Base-by-base conservation (phyloP, 495 filamentous ascomycete species). In the Saxispiralis lemnorum region DNA sequence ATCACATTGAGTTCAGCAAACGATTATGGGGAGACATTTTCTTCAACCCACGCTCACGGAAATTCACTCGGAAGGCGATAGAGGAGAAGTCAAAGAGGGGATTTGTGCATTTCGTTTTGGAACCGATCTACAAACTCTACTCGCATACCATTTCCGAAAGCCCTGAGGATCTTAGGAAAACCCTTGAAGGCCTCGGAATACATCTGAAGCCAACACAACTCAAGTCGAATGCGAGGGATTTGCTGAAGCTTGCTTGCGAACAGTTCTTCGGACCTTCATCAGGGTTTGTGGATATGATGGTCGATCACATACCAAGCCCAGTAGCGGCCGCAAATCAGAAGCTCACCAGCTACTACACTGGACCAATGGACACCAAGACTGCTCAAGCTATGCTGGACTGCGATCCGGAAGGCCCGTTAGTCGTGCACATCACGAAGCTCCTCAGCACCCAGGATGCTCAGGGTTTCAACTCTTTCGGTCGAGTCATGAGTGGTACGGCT, bases 61-160 rank as follows among this genome's bases (percentile, higher is more conserved):
- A 79, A 43, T 97, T 97, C 54, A 89, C 81, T 33, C 73, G 89
- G 43, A 94, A 89, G 55, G 76, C 74, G 24, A 56, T 83, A 17
- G 89, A 97, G 55, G 75, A 86, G 49, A 65, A 72, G 24, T 75
- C 85, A 7, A 88, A 78, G 59, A 70, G 89, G 34, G 78, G 82
- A 7, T 97, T 97, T 61, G 83, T 96, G 48, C 78, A 93, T 56
- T 97, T 96, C 52, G 71, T 97, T 31, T 65, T 97, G 33, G 92
- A 97, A 56, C 92, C 89, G 19, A 83, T 97, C 45, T 97, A 97
- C 67, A 97, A 97, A 57, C 68, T 97, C 28, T 96, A 89, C 61
- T 87, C 88, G 6, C 92, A 96, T 52, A 89, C 88, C 10, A 81
- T 97, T 49, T 88, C 86, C 54, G 79, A 93, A 55, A 86, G 79